phyloP scores from a whole-genome alignment of 2,329 filamentous ascomycete species.

The Westerdykella ornata region DNA sequence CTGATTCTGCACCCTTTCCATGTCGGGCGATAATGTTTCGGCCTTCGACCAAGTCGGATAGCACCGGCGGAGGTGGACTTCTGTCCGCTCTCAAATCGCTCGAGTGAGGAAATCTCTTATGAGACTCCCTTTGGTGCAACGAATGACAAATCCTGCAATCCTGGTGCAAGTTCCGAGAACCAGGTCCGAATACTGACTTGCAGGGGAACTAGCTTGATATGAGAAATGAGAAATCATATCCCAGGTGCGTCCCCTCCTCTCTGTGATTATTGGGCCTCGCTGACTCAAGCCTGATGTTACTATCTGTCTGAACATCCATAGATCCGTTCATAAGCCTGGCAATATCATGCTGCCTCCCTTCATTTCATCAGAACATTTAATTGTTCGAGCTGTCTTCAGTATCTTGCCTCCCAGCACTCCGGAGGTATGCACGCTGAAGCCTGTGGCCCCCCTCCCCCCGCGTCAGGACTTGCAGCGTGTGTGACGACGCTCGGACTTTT shows the following conservation, averaged over 20 bases:
- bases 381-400: no score
- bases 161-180: conserved; percentile 14
- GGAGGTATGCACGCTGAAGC: conserved; percentile 12
- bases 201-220: conserved; percentile 13
- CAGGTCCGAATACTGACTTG: conserved; percentile 11
- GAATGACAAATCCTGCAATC: not conserved
- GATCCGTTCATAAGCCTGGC: no score
- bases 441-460: conserved; percentile 12
- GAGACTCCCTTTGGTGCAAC: conserved; percentile 16
- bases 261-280: not conserved
- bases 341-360: no score
- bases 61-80: not conserved
- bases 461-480: conserved; percentile 19
- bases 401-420: conserved; percentile 20
- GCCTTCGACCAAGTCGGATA: not conserved
- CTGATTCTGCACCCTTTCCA: not conserved
- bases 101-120: not conserved
- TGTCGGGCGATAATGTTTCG: conserved; percentile 1
- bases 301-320: no score
- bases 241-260: not conserved
- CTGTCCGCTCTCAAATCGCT: no score
- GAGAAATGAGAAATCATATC: not conserved
- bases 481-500: conserved; percentile 7
- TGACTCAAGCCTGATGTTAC: no score
- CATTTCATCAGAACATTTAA: no score